Evolutionary conservation across 106 monocot genomes (phyloP).

Genomic region (Gastrodia elata): DNA sequence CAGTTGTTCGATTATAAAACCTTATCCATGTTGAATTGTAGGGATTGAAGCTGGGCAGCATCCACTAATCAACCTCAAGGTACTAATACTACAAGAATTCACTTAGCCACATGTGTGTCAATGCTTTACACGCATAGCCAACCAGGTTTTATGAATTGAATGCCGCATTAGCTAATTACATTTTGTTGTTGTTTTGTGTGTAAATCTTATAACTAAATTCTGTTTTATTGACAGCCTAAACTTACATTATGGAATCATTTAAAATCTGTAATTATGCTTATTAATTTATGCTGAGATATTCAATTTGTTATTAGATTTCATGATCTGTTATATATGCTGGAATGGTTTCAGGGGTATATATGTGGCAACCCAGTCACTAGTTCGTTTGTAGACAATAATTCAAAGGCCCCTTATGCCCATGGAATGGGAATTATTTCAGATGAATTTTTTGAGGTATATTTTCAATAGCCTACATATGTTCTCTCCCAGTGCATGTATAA

Average conservation of each 20-base stretch:
- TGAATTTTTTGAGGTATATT: slow-evolving; percentile 30
- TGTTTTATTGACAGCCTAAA: too few species aligned
- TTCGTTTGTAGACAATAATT: slow-evolving; percentile 10
- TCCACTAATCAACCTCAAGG: not conserved
- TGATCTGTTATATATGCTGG: not conserved
- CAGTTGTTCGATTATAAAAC: not conserved
- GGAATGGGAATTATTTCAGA: slow-evolving; percentile 35
- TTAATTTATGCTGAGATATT: not conserved
- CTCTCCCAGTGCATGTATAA: not conserved
- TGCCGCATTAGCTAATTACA: too few species aligned
- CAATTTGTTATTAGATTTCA: not conserved
- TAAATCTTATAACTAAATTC: too few species aligned
- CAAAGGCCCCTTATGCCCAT: slow-evolving; percentile 30
- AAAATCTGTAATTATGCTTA: not conserved
- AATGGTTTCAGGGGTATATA: slow-evolving; percentile 35
- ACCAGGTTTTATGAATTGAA: too few species aligned
- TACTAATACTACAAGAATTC: not conserved
- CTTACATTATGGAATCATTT: not conserved
- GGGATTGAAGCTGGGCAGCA: not conserved
- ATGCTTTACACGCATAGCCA: too few species aligned
- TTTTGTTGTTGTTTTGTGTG: not conserved
- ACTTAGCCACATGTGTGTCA: too few species aligned
- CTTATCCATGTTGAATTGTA: not conserved
- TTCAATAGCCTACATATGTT: not conserved
- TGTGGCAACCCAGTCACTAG: slow-evolving; percentile 37